Percentiles rank a stretch among this genome's conserved stretches.
These are phyloP conservation scores for Starmerella scarabaei DNA, from an alignment of 805 yeast species.

Conservation along the genomic window DNA sequence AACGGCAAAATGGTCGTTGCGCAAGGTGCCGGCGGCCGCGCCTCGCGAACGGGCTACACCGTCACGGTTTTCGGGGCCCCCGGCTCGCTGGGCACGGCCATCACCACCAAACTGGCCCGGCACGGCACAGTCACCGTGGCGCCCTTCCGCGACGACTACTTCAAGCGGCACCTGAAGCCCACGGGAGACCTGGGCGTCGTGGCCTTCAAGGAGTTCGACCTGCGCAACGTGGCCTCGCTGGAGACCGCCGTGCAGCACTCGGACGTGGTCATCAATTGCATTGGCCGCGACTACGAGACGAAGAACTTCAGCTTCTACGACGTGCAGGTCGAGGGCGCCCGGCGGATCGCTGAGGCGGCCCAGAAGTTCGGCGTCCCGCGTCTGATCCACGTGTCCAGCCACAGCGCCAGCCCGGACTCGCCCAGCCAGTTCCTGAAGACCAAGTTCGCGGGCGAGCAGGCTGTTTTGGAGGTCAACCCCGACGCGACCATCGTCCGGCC, in stretches of 20 bases:
- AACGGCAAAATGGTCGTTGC: conserved; percentile 60
- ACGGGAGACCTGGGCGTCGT: conserved; percentile 82
- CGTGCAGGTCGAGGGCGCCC: conserved; percentile 65
- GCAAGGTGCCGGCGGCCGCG: conserved; percentile 64
- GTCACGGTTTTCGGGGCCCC: conserved; percentile 79
- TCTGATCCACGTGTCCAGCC: conserved; percentile 64
- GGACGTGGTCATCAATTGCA: conserved; percentile 68
- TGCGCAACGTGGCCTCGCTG: conserved; percentile 62
- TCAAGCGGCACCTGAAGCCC: conserved; percentile 64
- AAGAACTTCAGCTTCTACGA: conserved; percentile 75
- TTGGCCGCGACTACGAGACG: conserved; percentile 64
- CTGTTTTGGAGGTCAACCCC: conserved; percentile 53
- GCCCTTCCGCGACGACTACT: conserved; percentile 72
- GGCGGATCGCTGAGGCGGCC: conserved; percentile 61
- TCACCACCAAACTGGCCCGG: conserved; percentile 60
- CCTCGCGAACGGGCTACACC: conserved; percentile 76
- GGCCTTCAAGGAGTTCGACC: conserved; percentile 68
- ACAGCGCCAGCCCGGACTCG: conserved; percentile 58
- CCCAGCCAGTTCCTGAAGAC: conserved; percentile 62
- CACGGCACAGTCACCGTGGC: conserved; percentile 68
- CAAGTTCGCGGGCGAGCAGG: conserved; percentile 65
- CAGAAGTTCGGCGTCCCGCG: conserved; percentile 61
- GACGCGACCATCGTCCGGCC: conserved; percentile 79
- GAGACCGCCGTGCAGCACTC: conserved; percentile 67
- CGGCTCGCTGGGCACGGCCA: conserved; percentile 65